Evolutionary conservation across 2,329 filamentous ascomycete genomes (phyloP).

Genomic region (Tolypocladium guangdongense): DNA sequence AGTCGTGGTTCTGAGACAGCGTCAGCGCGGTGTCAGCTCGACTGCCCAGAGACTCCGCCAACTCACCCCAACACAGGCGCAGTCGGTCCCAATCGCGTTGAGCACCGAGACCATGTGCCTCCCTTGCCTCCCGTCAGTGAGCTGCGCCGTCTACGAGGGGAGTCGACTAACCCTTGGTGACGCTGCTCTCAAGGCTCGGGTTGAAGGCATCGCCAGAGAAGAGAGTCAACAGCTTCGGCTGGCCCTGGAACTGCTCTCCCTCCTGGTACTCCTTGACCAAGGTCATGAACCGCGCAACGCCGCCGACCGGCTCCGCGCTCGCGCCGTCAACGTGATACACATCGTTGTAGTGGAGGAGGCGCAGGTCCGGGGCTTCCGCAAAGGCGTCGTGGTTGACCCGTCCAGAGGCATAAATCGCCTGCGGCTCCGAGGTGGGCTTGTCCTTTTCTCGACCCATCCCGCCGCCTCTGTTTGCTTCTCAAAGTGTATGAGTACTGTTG

Average conservation of each 20-base stretch:
- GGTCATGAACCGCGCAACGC: conserved; percentile 69
- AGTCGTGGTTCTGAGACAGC: conserved; percentile 63
- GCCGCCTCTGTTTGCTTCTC: neutral
- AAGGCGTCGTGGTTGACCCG: conserved; percentile 2
- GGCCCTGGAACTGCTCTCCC: conserved; percentile 46
- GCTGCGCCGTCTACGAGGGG: neutral
- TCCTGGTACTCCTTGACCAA: conserved; percentile 65
- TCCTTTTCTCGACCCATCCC: neutral
- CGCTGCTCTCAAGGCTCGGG: conserved; percentile 75
- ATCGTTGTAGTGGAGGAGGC: conserved; percentile 87
- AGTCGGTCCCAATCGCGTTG: conserved; percentile 66
- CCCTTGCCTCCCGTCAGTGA: conserved; percentile 25
- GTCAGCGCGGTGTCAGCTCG: neutral
- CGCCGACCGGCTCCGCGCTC: conserved; percentile 74
- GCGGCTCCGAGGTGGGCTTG: conserved; percentile 12
- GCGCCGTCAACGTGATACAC: conserved; percentile 76
- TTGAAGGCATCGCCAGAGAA: conserved; percentile 94
- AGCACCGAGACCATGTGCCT: conserved; percentile 82
- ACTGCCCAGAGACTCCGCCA: neutral
- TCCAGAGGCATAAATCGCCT: conserved; percentile 11
- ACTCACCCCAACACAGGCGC: conserved; percentile 71
- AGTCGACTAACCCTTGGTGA: conserved; percentile 61
- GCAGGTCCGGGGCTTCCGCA: conserved; percentile 48
- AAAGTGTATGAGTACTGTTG: neutral
- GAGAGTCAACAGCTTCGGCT: conserved; percentile 60